Evolutionary conservation across 2,329 filamentous ascomycete genomes (phyloP), one percentile per base, ranked within the genome.

Genomic region (Colletotrichum sp.): DNA sequence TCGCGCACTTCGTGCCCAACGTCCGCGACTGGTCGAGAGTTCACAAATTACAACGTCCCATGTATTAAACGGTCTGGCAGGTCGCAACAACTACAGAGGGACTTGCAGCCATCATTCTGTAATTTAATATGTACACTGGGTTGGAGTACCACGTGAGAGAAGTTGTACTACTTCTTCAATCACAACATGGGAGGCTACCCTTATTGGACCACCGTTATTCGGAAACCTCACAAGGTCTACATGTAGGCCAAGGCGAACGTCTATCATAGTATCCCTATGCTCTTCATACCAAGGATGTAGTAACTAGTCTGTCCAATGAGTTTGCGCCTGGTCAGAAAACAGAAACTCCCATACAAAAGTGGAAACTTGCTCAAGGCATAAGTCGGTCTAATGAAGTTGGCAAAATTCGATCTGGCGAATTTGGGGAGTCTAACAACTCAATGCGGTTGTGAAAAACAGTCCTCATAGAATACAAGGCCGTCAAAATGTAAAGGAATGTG

Each of bases 401-500:
- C n/a, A 21, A 13, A 21, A 3, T 52, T 2, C 44, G n/a, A 21
- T 21, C 18, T 13, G 44, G 6, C 8, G n/a, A 3, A 52, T 3
- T 10, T 0, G 44, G 4, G n/a, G n/a, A 1, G 44, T 52, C n/a
- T 52, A 52, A 21, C 0, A 21, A 2, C 10, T 52, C n/a, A 52
- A 21, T 13, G 3, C n/a, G 7, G n/a, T 49, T 3, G 10, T 21
- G 1, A 7, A 21, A 21, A 21, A 21, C n/a, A 4, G 4, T 2
- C 7, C 10, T 4, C 10, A 49, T 7, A 1, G 3, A 12, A 49
- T 8, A 21, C 8, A 13, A 2, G 44, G 44, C 44, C 44, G n/a
- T 52, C n/a, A 68, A 39, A 30, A 5, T 24, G 30, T 4, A 67
- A 75, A 71, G 32, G 63, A 72, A 64, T 18, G 63, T 49, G 63